phyloP scores from a whole-genome alignment of 306 rosid genomes.

The Senna tora region DNA sequence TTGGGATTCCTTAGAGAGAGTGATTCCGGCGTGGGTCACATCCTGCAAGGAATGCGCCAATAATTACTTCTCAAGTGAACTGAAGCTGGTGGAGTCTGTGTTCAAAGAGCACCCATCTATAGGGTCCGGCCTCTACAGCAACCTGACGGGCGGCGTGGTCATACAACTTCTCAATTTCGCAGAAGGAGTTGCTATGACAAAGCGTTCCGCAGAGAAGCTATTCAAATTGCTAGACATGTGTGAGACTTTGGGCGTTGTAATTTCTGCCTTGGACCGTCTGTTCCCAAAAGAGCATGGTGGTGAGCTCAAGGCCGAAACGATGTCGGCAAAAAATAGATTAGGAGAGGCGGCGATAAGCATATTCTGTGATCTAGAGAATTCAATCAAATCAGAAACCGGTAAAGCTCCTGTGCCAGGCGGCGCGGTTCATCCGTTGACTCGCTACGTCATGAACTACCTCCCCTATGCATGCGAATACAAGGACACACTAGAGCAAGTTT shows the following conservation, averaged over 20 bases:
- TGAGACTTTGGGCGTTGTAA: slow-evolving; percentile 52
- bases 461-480: slow-evolving; percentile 47
- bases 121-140: slow-evolving; percentile 31
- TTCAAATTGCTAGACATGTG: slow-evolving; percentile 67
- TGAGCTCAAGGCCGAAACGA: slow-evolving; percentile 43
- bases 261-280: slow-evolving; percentile 38
- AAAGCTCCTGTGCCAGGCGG: slow-evolving; percentile 50
- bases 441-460: slow-evolving; percentile 53
- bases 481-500: slow-evolving; percentile 53
- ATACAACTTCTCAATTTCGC: slow-evolving; percentile 57
- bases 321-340: slow-evolving; percentile 39
- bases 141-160: slow-evolving; percentile 36
- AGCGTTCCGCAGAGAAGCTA: slow-evolving; percentile 60
- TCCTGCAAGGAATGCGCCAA: slow-evolving; percentile 46
- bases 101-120: slow-evolving; percentile 10
- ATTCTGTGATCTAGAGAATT: slow-evolving; percentile 49
- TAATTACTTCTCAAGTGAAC: slow-evolving; percentile 45
- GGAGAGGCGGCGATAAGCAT: slow-evolving; percentile 51
- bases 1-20: slow-evolving; percentile 64
- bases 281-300: slow-evolving; percentile 31
- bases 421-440: slow-evolving; percentile 51
- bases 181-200: slow-evolving; percentile 53
- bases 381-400: slow-evolving; percentile 42
- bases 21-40: slow-evolving; percentile 56
- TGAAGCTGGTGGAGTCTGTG: slow-evolving; percentile 38